A percentile compares a stretch with the other conserved stretches of the same genome.
Conservation (phyloP, 1,284 basidiomycete genomes). For the Phellinidium pouzarii region DNA sequence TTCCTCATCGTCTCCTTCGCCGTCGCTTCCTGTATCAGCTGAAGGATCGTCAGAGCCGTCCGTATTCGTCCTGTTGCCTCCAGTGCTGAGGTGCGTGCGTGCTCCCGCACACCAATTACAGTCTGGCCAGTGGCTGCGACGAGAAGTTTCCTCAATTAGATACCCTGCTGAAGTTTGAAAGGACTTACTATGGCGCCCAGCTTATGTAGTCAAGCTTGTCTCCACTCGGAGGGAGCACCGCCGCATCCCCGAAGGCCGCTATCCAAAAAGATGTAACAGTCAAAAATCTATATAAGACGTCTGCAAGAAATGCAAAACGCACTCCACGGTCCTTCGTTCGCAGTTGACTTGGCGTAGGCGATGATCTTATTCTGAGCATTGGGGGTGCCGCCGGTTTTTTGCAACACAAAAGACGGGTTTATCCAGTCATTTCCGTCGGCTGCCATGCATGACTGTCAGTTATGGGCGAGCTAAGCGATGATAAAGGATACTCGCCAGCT, state of each 20-base stretch:
- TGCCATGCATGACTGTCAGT: constrained; percentile 5
- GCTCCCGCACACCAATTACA: constrained; percentile 46
- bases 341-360: constrained; percentile 25
- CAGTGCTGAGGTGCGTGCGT: constrained; percentile 35
- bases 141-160: constrained; percentile 8
- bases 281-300: too few species aligned
- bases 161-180: not conserved
- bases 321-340: constrained; percentile 35
- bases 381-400: constrained; percentile 22
- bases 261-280: too few species aligned
- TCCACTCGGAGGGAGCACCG: constrained; percentile 35
- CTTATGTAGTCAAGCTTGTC: constrained; percentile 46
- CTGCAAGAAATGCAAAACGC: constrained; percentile 17
- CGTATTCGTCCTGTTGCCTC: constrained; percentile 13
- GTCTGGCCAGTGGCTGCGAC: constrained; percentile 50
- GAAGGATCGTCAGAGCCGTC: not conserved
- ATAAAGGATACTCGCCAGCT: constrained; percentile 1
- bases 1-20: constrained; percentile 2
- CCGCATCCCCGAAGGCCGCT: constrained; percentile 36
- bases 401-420: constrained; percentile 27
- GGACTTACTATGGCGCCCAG: constrained; percentile 49
- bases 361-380: constrained; percentile 30
- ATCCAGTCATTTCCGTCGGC: constrained; percentile 33
- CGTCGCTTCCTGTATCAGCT: constrained; percentile 3
- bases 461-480: not conserved